Base-by-base conservation (phyloP, 2,329 filamentous ascomycete genomes). In the Xylariaceae sp. region DNA sequence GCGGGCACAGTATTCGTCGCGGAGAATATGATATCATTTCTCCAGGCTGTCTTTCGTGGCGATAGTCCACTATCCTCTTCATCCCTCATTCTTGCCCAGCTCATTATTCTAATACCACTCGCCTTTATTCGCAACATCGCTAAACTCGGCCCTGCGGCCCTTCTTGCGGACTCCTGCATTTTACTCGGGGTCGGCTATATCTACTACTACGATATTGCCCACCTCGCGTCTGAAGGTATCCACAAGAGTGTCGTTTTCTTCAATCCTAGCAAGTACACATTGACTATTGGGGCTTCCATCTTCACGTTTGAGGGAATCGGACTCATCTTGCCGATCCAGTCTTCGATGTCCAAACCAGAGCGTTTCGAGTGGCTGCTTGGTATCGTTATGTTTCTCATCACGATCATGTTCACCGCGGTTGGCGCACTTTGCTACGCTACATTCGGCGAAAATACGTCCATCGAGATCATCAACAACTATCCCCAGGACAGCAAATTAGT, bases 281-380 rank as follows among this genome's bases (percentile, higher is more conserved):
- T 91, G 51, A 91, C 88, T 21, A 81, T 91, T 46, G 89, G 89
- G 50, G 84, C 87, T 1, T 85, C 87, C 40, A 90, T 91, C 67
- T 91, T 91, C 74, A 90, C 89, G 0, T 91, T 90, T 64, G 89
- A 91, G 69, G 89, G 89, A 46, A 91, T 91, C 45, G 89, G 89
- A 1, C 82, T 91, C 20, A 90, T 91, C 60, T 76, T 91, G 7
- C 89, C 89, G 0, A 91, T 91, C 51, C 87, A 91, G 69, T 88
- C 87, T 7, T 88, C 85, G 54, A 91, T 91, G 89, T 83, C 83
- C 65, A 77, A 86, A 55, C 89, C 89, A 0, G 77, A 89, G 59
- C 80, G 85, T 18, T 91, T 91, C 65, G 80, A 83, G 63, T 77
- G 77, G 54, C 79, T 91, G 2, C 81, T 91, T 1, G 88, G 80